Evolutionary conservation across 2,329 filamentous ascomycete species (phyloP).

Genomic region (Colletotrichum aenigma): DNA sequence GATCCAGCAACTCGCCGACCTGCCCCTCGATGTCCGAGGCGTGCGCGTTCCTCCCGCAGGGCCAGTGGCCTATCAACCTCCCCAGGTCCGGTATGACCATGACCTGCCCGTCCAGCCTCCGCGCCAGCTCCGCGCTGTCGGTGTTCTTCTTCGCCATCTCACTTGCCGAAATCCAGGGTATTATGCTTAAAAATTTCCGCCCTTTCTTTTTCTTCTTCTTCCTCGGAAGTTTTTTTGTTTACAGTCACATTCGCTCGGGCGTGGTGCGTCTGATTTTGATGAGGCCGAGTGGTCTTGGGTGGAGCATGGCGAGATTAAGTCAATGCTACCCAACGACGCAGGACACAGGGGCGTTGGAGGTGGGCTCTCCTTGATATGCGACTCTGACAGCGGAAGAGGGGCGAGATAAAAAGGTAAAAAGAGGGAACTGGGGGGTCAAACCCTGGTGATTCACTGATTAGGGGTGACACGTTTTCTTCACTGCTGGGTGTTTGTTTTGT

Average conservation of each 20-base stretch:
- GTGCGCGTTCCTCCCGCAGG: not conserved
- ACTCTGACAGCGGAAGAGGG: not conserved
- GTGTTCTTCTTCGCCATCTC: not conserved
- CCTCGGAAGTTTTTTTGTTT: not conserved
- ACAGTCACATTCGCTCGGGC: not conserved
- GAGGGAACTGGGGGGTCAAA: not conserved
- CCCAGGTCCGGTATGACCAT: slow-evolving; percentile 12
- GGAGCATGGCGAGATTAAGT: slow-evolving; percentile 18
- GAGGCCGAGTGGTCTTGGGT: not conserved
- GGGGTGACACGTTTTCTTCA: not conserved
- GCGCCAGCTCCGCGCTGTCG: slow-evolving; percentile 8
- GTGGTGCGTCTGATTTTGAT: slow-evolving; percentile 2
- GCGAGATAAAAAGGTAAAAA: not conserved
- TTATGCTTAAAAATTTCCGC: not conserved
- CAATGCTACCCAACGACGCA: slow-evolving; percentile 5
- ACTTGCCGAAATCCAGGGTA: not conserved
- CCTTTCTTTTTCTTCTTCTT: not conserved
- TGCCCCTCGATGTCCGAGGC: not conserved
- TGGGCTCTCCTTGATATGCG: not conserved
- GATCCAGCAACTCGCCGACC: not conserved
- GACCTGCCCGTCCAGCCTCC: slow-evolving; percentile 2
- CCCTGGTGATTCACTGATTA: not conserved
- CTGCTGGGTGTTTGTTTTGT: not conserved
- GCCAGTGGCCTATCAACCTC: slow-evolving; percentile 10
- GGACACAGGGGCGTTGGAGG: not conserved